Conservation (phyloP, 352 stramenopile genomes). For the Pythium apleroticum region DNA sequence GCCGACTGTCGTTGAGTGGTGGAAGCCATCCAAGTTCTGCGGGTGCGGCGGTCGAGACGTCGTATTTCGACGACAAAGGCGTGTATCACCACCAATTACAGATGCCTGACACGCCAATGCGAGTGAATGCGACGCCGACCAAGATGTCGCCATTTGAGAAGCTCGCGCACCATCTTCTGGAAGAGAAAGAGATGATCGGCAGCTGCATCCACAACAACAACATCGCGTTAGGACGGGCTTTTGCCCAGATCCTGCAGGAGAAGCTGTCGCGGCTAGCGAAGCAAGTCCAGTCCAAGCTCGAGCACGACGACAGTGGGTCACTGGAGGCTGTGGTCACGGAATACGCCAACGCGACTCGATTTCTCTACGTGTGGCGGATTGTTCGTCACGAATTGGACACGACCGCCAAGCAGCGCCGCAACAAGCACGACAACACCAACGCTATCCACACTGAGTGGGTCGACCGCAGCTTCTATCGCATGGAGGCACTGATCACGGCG, state of each 20-base stretch:
- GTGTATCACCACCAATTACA: conserved; percentile 24
- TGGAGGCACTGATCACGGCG: conserved; percentile 47
- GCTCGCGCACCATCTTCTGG: conserved; percentile 64
- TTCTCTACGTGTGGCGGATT: conserved; percentile 68
- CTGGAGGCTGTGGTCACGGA: conserved; percentile 54
- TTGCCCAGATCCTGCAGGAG: conserved; percentile 67
- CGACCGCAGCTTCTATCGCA: conserved; percentile 57
- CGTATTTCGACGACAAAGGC: conserved; percentile 31
- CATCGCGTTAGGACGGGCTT: conserved; percentile 49
- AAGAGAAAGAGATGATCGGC: conserved; percentile 71
- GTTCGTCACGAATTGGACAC: conserved; percentile 59
- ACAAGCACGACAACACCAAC: conserved; percentile 21
- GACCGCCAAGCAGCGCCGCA: conserved; percentile 35
- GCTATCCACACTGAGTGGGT: conserved; percentile 66
- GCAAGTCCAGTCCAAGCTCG: conserved; percentile 32
- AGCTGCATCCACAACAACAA: conserved; percentile 68
- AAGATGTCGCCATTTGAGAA: conserved; percentile 63
- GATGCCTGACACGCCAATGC: conserved; percentile 9
- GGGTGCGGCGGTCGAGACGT: conserved; percentile 5
- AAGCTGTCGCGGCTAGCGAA: conserved; percentile 50
- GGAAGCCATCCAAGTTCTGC: not conserved
- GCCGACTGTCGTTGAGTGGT: conserved; percentile 13
- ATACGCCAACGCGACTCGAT: conserved; percentile 52
- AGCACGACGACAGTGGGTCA: conserved; percentile 28
- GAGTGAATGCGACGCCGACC: not conserved